Evolutionary conservation across 768 basidiomycete species (phyloP), one percentile per base, ranked within the genome.

Genomic region (Leccinum barrowsii): DNA sequence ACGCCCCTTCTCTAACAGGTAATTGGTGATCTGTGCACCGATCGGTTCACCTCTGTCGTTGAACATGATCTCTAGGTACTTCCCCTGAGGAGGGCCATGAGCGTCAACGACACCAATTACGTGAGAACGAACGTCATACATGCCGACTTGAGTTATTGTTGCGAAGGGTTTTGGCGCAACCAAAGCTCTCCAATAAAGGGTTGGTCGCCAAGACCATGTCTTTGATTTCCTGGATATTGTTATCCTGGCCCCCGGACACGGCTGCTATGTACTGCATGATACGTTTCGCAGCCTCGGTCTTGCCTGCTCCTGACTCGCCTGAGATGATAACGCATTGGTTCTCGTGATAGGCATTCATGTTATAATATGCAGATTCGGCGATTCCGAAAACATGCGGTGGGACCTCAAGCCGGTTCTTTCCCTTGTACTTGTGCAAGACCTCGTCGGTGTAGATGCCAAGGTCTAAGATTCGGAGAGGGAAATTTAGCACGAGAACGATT

Each of bases 261-360:
- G 92, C 97, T 15, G 97, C 97, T 65, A 99, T 96, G 70, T 99
- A 99, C 73, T 98, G 95, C 97, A 99, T 99, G 74, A 99, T 98
- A 51, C 94, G 86, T 74, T 98, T 98, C 21, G 97, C 97, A 3
- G 97, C 97, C 74, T 98, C 97, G 3, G 97, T 99, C 80, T 99
- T 99, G 52, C 97, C 97, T 4, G 97, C 97, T 52, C 97, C 97
- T 15, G 95, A 98, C 78, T 99, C 97, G 55, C 97, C 97, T 35
- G 95, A 94, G 68, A 99, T 98, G 76, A 99, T 99, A 55, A 99
- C 96, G 72, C 96, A 98, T 77, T 99, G 97, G 69, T 98, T 99
- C 76, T 99, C 96, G 74, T 95, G 90, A 75, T 99, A 97, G 28
- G 94, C 92, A 63, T 94, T 95, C 97, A 99, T 98, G 72, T 95